Percentiles rank a stretch among this genome's conserved stretches.
phyloP scores from a whole-genome alignment of 495 filamentous ascomycete species.

The Diplogelasinospora grovesii region DNA sequence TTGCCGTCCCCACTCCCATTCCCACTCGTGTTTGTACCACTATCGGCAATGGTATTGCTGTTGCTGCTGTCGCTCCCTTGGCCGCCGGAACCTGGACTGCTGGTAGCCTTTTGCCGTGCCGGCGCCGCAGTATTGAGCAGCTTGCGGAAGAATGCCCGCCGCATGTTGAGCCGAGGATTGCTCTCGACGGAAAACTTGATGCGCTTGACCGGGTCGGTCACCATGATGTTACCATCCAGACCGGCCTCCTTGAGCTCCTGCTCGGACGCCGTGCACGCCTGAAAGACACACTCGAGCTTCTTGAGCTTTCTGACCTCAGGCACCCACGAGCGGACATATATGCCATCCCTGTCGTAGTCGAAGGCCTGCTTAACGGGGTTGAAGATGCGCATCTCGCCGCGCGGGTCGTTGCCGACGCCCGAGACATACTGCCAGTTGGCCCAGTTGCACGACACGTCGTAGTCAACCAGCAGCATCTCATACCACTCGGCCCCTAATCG shows the following conservation, averaged over 20 bases:
- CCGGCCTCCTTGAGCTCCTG: slow-evolving; percentile 46
- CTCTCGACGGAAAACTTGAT: slow-evolving; percentile 48
- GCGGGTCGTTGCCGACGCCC: slow-evolving; percentile 68
- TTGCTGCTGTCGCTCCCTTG: neutral
- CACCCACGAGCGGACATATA: slow-evolving; percentile 61
- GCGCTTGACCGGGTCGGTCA: slow-evolving; percentile 48
- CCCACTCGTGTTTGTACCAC: neutral
- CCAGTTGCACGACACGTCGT: slow-evolving; percentile 68
- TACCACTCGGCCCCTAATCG: slow-evolving; percentile 73
- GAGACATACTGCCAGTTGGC: slow-evolving; percentile 72
- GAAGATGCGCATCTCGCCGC: slow-evolving; percentile 57
- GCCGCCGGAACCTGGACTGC: neutral
- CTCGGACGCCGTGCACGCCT: slow-evolving; percentile 52
- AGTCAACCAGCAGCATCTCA: slow-evolving; percentile 61
- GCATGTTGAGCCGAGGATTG: slow-evolving; percentile 26
- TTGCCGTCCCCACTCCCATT: neutral
- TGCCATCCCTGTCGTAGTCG: slow-evolving; percentile 59
- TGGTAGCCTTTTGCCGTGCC: neutral
- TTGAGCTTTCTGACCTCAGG: slow-evolving; percentile 48
- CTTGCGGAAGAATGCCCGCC: slow-evolving; percentile 24
- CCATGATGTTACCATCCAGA: slow-evolving; percentile 43
- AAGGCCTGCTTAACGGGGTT: slow-evolving; percentile 66
- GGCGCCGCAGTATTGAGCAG: too few relatives aligned
- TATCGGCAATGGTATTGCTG: neutral
- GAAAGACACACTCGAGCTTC: slow-evolving; percentile 53